Evolutionary conservation across 1,139 yeast genomes (phyloP).

Genomic region (Protomyces inundatus): DNA sequence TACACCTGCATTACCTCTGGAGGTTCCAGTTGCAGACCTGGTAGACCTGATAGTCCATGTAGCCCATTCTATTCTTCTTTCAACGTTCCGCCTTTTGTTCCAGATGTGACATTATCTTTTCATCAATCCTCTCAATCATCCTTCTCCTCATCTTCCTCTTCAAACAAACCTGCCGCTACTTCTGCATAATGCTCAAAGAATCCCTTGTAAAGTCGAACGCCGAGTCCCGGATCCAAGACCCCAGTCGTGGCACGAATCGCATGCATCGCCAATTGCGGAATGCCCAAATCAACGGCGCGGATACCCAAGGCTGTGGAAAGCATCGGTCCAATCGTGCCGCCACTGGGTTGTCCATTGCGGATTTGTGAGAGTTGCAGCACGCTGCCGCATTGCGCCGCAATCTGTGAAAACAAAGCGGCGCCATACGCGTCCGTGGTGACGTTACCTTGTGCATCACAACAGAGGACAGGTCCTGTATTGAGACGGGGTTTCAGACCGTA

Average conservation of each 20-base stretch:
- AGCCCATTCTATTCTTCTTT: too few relatives aligned
- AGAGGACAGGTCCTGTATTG: slow-evolving; percentile 87
- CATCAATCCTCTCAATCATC: too few relatives aligned
- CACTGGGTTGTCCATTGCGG: slow-evolving; percentile 88
- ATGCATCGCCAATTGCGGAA: slow-evolving; percentile 93
- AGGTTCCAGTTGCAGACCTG: too few relatives aligned
- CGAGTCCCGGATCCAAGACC: slow-evolving; percentile 38
- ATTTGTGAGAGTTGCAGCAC: slow-evolving; percentile 75
- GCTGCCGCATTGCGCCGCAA: slow-evolving; percentile 40
- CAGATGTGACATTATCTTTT: too few relatives aligned
- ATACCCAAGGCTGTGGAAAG: slow-evolving; percentile 83
- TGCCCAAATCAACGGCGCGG: slow-evolving; percentile 85
- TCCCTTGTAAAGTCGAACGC: slow-evolving; percentile 29
- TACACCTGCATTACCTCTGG: too few relatives aligned
- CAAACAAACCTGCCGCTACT: slow-evolving; percentile 28
- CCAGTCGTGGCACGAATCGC: slow-evolving; percentile 94
- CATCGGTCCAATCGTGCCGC: slow-evolving; percentile 94
- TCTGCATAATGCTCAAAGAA: slow-evolving; percentile 29
- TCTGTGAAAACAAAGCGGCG: slow-evolving; percentile 66
- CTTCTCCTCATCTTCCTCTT: slow-evolving; percentile 14
- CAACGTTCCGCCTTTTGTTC: too few relatives aligned
- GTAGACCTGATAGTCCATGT: too few relatives aligned
- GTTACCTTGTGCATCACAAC: slow-evolving; percentile 89
- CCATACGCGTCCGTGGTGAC: slow-evolving; percentile 94
- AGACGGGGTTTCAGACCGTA: slow-evolving; percentile 76